Evolutionary conservation across 805 yeast species (phyloP), one percentile per base, ranked within the genome.

Genomic region (Komagataella kurtzmanii): DNA sequence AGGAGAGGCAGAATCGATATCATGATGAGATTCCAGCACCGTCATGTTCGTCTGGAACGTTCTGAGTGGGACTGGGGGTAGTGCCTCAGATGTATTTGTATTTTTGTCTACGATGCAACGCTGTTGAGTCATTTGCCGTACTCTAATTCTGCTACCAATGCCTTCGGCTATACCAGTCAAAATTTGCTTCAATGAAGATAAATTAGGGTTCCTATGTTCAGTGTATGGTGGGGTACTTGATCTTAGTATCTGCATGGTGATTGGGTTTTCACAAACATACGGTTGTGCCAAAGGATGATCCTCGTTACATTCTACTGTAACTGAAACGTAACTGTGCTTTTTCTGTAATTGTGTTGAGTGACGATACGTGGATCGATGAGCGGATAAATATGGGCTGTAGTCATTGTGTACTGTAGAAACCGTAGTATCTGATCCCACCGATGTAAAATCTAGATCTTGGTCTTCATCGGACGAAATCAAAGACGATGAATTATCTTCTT

Each of bases 1-100:
- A 30, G 40, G 14, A 30, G 40, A 14, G 8, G 6, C 40, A 10
- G 4, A 14, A 30, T 14, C 12, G 14, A 10, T 30, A 23, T 17
- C 6, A 24, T 40, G n/a, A 17, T 24, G 14, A 36, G 46, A 17
- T 12, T 30, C 50, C 23, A 30, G 18, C 46, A 18, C 17, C 17
- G 17, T 50, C 18, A 45, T 45, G 12, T 12, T 7, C 5, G 48
- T 36, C 8, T 30, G 19, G 45, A 48, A 51, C 24, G 53, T 51
- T 46, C 45, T 17, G 24, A 51, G 50, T 12, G 51, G 50, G 43
- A 51, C 43, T 7, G 44, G 45, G 7, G 24, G 46, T 14, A 30
- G 14, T 30, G 14, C 1, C 14, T 30, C 14, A 30, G 40, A 10
- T 30, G 3, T 30, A 14, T 14, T 14, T 14, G 40, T 10, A 30